Evolutionary conservation across 257 asterid genomes (phyloP), one percentile per base, ranked within the genome.

Genomic region (Solanum tarapatanum): DNA sequence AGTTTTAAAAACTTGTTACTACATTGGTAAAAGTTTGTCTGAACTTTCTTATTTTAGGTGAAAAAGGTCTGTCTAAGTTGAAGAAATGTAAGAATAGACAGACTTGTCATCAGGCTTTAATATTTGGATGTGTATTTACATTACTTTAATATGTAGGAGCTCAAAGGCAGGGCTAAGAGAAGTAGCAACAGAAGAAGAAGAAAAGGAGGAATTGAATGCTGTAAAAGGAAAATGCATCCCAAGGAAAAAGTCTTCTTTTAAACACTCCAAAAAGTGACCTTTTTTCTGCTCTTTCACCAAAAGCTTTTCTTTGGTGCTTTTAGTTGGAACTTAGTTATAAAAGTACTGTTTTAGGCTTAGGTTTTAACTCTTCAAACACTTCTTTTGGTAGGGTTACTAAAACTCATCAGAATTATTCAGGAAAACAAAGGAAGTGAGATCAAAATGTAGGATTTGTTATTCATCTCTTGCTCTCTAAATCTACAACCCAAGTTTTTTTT

Each of bases 181-280:
- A 23, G 92, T 69, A 82, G 83, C 10, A 2, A 91, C 30, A 11
- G 92, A 83, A 82, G 85, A 55, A 6, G n/a, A 55, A 19, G 24
- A 80, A 55, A 87, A 82, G 14, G 90, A 89, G 26, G 93, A 85
- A 43, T 87, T 45, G 94, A 90, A 89, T 73, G 90, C 90, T 19
- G 77, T 83, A 83, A 96, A 89, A 91, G 93, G 96, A 76, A 95
- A 92, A 88, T 96, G 99, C 92, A 91, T 96, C 41, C 99, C 98
- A 19, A 92, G 94, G 90, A 95, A 88, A 87, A 95, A 89, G 88
- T 84, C 93, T 73, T 89, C 93, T 17, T 86, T 92, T 80, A 95
- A 94, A 85, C 92, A 86, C 19, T 69, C 88, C 89, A 93, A 91
- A 86, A 92, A 92, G 68, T 95, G 91, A 93, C 77, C 84, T 79